Evolutionary conservation across 306 rosid species (phyloP).

Genomic region (Cucumis cinereus): DNA sequence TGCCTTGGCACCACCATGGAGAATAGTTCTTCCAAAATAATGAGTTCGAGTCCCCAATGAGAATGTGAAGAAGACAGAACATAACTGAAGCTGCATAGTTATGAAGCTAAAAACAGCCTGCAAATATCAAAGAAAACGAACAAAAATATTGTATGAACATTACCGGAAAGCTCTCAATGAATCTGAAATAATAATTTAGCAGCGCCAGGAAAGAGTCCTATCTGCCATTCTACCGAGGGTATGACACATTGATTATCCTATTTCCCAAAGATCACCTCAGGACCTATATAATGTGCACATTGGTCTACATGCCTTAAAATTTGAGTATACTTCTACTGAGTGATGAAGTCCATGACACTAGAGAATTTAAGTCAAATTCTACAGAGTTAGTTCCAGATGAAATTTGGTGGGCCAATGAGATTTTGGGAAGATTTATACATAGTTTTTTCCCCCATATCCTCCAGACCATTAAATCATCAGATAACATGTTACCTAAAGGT

Average conservation of each 20-base stretch:
- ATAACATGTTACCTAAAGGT: not conserved
- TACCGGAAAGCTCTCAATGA: not conserved
- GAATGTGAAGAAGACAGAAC: constrained; percentile 97
- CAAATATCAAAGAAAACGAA: constrained; percentile 13
- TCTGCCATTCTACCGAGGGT: not conserved
- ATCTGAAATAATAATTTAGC: not conserved
- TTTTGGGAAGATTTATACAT: not conserved
- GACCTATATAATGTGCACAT: not conserved
- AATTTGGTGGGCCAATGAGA: not conserved
- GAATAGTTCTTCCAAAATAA: constrained; percentile 93
- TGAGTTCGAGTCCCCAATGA: constrained; percentile 94
- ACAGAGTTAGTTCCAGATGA: not conserved
- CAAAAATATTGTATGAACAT: not conserved
- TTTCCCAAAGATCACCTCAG: not conserved
- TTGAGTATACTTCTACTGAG: not conserved
- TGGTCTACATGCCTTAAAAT: not conserved
- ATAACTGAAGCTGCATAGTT: constrained; percentile 93
- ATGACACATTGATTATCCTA: not conserved
- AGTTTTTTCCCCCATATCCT: not conserved
- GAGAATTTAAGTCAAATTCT: not conserved
- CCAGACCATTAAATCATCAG: not conserved
- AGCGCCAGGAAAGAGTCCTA: not conserved
- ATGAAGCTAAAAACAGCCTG: constrained; percentile 95
- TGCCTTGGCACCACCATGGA: constrained; percentile 98
- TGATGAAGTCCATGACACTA: not conserved